A percentile compares a stretch with the other conserved stretches of the same genome.
Evolutionary conservation across 352 stramenopile species (phyloP).

Genomic region (Pythium sukuiense): DNA sequence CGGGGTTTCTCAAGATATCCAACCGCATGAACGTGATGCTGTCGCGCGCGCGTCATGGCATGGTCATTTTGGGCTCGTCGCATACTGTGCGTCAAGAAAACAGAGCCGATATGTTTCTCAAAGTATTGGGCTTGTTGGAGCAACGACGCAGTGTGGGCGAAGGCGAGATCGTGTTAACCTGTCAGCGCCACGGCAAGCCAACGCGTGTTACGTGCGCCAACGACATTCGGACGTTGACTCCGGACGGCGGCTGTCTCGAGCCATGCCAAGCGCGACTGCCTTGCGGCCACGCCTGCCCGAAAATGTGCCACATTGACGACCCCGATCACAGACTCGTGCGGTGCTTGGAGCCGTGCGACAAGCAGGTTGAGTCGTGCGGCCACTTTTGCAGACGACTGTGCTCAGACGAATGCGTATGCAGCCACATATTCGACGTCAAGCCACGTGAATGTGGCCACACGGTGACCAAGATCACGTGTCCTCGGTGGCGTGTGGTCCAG

Average conservation of each 20-base stretch:
- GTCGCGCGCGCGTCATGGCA: constrained; percentile 54
- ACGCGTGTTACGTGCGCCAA: constrained; percentile 21
- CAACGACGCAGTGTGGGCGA: constrained; percentile 24
- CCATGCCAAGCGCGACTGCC: constrained; percentile 50
- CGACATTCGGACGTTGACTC: constrained; percentile 32
- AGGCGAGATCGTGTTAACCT: constrained; percentile 13
- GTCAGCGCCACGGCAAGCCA: constrained; percentile 40
- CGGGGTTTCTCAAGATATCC: constrained; percentile 73
- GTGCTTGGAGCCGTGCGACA: constrained; percentile 60
- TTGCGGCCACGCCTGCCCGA: constrained; percentile 51
- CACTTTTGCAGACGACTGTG: constrained; percentile 64
- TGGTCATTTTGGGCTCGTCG: constrained; percentile 56
- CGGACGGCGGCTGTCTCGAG: constrained; percentile 72
- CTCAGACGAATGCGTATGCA: constrained; percentile 58
- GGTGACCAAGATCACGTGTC: not conserved
- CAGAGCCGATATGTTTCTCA: constrained; percentile 47
- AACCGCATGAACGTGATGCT: constrained; percentile 76
- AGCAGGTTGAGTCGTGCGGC: constrained; percentile 39
- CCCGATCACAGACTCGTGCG: constrained; percentile 39
- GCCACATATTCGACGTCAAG: constrained; percentile 38
- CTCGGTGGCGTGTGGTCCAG: constrained; percentile 13
- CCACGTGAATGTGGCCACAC: constrained; percentile 55
- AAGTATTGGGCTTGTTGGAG: constrained; percentile 61
- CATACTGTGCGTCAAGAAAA: constrained; percentile 35
- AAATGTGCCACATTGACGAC: constrained; percentile 64